Evolutionary conservation across 2,329 filamentous ascomycete genomes (phyloP).

Genomic region (Ophiognomonia clavigignenti-juglandacearum): DNA sequence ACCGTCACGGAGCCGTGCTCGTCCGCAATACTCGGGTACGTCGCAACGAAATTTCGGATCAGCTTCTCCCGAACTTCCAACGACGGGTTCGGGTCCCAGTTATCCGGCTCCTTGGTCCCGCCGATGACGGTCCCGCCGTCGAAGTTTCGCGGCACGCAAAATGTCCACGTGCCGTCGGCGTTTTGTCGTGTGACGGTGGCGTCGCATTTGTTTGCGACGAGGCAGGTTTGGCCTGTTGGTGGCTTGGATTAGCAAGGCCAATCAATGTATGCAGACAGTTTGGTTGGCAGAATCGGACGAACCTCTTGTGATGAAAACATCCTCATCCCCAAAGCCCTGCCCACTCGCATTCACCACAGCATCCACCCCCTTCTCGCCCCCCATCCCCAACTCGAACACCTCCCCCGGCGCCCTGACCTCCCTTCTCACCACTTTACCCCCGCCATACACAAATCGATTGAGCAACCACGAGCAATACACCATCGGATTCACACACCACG

Average conservation of each 20-base stretch:
- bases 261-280: neutral
- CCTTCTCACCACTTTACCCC: constrained; percentile 30
- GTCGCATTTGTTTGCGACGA: constrained; percentile 33
- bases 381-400: constrained; percentile 29
- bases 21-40: constrained; percentile 29
- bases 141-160: constrained; percentile 56
- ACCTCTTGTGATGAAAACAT: constrained; percentile 39
- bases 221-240: constrained; percentile 38
- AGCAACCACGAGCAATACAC: constrained; percentile 46
- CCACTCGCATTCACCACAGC: constrained; percentile 43
- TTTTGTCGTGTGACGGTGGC: constrained; percentile 55
- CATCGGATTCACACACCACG: constrained; percentile 51
- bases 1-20: constrained; percentile 19
- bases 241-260: neutral
- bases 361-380: constrained; percentile 19
- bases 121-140: constrained; percentile 62
- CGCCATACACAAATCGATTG: constrained; percentile 33
- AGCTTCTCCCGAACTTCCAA: constrained; percentile 40
- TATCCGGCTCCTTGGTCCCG: constrained; percentile 57
- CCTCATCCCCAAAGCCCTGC: constrained; percentile 35
- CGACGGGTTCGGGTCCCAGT: constrained; percentile 49
- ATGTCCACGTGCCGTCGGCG: constrained; percentile 58
- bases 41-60: constrained; percentile 32
- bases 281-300: constrained; percentile 14
- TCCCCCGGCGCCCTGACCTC: constrained; percentile 33